Conservation (phyloP, 2,329 filamentous ascomycete species). For the Nemania diffusa region DNA sequence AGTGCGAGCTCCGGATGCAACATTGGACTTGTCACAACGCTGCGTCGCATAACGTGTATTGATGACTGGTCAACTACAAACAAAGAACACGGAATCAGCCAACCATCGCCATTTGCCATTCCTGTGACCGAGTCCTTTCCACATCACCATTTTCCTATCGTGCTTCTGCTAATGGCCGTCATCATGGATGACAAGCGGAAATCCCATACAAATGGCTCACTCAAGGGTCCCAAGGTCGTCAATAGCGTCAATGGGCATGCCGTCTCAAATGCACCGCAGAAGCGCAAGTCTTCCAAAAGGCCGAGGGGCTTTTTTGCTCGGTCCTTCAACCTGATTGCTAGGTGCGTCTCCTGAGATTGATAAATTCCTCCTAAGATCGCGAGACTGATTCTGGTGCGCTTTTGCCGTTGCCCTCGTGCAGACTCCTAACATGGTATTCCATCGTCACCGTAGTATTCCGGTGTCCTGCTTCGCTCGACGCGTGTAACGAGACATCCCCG, state of each 20-base stretch:
- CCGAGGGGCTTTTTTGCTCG: constrained; percentile 51
- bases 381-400: constrained; percentile 28
- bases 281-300: constrained; percentile 41
- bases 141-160: neutral
- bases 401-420: constrained; percentile 49
- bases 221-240: constrained; percentile 40
- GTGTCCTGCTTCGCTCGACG: constrained; percentile 77
- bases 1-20: constrained; percentile 23
- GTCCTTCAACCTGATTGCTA: constrained; percentile 62
- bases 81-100: constrained; percentile 6
- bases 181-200: constrained; percentile 39
- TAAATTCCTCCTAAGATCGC: neutral
- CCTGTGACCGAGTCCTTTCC: constrained; percentile 12
- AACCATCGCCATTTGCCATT: neutral
- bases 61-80: neutral
- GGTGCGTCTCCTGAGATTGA: constrained; percentile 49
- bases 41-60: constrained; percentile 9
- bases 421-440: constrained; percentile 85
- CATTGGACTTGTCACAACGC: constrained; percentile 4
- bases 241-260: constrained; percentile 54
- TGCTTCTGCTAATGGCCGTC: constrained; percentile 21
- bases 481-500: constrained; percentile 76
- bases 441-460: constrained; percentile 83
- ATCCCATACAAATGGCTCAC: constrained; percentile 53
- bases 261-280: constrained; percentile 48